Percentiles rank a stretch among this genome's conserved stretches.
phyloP scores from a whole-genome alignment of 2,329 filamentous ascomycete genomes.

The Claviceps purpurea region DNA sequence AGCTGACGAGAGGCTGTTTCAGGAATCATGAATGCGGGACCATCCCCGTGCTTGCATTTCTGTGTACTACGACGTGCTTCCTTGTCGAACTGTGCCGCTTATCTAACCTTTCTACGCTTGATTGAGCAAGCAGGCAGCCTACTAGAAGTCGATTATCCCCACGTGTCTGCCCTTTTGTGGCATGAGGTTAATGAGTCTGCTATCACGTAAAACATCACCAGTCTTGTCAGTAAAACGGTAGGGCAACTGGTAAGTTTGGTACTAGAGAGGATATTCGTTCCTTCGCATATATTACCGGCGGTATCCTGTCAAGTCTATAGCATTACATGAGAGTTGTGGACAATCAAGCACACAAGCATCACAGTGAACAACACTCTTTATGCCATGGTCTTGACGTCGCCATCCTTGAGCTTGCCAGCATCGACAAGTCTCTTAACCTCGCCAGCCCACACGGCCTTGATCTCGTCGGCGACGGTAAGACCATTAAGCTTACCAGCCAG shows the following conservation, averaged over 20 bases:
- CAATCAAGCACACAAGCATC: not conserved
- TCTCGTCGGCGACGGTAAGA: conserved; percentile 66
- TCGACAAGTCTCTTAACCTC: conserved; percentile 67
- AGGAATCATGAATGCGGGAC: too few relatives aligned
- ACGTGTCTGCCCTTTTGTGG: too few relatives aligned
- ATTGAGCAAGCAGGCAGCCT: too few relatives aligned
- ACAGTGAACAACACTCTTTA: conserved; percentile 11
- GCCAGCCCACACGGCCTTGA: conserved; percentile 69
- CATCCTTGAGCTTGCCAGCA: conserved; percentile 76
- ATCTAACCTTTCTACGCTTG: too few relatives aligned
- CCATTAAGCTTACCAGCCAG: conserved; percentile 69
- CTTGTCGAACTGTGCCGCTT: too few relatives aligned
- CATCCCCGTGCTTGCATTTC: too few relatives aligned
- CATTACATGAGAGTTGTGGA: not conserved
- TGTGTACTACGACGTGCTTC: too few relatives aligned
- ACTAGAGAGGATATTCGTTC: not conserved
- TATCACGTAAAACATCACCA: not conserved
- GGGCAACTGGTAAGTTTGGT: not conserved
- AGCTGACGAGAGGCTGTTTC: too few relatives aligned
- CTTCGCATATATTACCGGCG: not conserved
- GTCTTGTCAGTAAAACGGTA: not conserved
- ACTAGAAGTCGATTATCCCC: too few relatives aligned
- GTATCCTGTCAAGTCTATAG: not conserved
- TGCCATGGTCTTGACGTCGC: conserved; percentile 57
- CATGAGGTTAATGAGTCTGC: not conserved